Base-by-base conservation (phyloP, 352 stramenopile species). In the Phytophthora fragariae region DNA sequence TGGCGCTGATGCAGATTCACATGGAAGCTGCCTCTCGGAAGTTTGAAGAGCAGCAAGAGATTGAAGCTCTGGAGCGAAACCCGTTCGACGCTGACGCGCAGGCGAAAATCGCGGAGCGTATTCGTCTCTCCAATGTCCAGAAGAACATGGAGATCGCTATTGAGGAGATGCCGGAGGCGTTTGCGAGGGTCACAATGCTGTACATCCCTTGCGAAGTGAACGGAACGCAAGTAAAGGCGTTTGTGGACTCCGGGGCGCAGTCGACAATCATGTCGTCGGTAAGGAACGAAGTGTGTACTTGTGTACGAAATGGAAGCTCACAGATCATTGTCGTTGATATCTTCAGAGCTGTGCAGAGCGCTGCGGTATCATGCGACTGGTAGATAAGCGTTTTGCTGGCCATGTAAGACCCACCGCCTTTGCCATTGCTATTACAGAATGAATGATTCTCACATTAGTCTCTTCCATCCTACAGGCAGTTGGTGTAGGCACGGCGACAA, bases 401-500 rank as follows among this genome's bases (percentile, higher is more conserved):
- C 84, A 95, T 73, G 88, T 94, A 78, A n/a, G n/a, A 55, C n/a
- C 37, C 12, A 46, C 15, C 37, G 12, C 21, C 6, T 9, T 31
- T 17, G 9, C 4, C 10, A 29, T 55, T 68, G 8, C n/a, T 15
- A 37, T 19, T 29, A 24, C 7, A 29, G 44, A 1, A 46, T 58
- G 44, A 1, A 46, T 58, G 4, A 90, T 92, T 0, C 10, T 70
- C 61, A 50, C 75, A 73, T 12, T 29, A 53, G 55, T 41, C 5
- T 27, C 15, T 52, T 58, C 12, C 11, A 15, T 31, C 27, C 1
- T 54, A 9, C 70, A 97, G 70, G 97, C 97, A 6, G 92, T 98
- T 17, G 98, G 97, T 24, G 97, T 99, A 14, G 97, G 98, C 6
- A 99, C 93, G 1, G 97, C 96, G 7, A 98, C 98, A 63, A 99